Conservation (phyloP, 2,329 filamentous ascomycete species). For the Elsinoe perseae region DNA sequence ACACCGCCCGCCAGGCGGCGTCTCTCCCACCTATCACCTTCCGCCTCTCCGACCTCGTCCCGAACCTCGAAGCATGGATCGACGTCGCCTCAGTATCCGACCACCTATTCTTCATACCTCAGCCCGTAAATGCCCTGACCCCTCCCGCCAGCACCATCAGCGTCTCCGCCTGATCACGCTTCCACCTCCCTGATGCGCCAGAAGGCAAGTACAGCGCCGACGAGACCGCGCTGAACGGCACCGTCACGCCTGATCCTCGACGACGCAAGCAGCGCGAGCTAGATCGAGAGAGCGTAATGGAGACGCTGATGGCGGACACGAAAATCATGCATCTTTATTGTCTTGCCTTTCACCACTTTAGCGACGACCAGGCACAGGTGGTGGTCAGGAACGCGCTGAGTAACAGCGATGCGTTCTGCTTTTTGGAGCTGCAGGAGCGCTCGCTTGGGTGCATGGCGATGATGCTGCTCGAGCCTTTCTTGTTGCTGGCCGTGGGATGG, state of each 20-base stretch:
- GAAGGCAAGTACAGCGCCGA: background rate
- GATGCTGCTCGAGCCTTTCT: constrained; percentile 31
- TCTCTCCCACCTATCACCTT: constrained; percentile 30
- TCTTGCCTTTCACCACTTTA: constrained; percentile 70
- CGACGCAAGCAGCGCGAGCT: background rate
- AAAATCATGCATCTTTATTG: constrained; percentile 62
- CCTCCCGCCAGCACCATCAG: constrained; percentile 40
- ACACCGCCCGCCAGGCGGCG: constrained; percentile 21
- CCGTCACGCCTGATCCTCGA: background rate
- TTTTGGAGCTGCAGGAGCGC: constrained; percentile 68
- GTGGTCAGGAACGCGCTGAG: constrained; percentile 59
- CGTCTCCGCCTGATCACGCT: background rate
- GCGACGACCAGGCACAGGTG: constrained; percentile 51
- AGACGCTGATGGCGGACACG: constrained; percentile 9
- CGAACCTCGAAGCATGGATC: constrained; percentile 34
- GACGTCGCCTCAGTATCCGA: constrained; percentile 25
- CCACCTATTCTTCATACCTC: constrained; percentile 52
- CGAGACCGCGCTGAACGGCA: background rate
- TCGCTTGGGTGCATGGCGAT: constrained; percentile 25
- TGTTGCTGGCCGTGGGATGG: constrained; percentile 47
- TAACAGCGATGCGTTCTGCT: constrained; percentile 59
- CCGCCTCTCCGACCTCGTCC: constrained; percentile 34
- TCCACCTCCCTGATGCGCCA: background rate
- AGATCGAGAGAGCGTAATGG: background rate
- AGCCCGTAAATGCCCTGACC: constrained; percentile 57